Base-by-base conservation (phyloP, 306 rosid species). In the Casuarina glauca region DNA sequence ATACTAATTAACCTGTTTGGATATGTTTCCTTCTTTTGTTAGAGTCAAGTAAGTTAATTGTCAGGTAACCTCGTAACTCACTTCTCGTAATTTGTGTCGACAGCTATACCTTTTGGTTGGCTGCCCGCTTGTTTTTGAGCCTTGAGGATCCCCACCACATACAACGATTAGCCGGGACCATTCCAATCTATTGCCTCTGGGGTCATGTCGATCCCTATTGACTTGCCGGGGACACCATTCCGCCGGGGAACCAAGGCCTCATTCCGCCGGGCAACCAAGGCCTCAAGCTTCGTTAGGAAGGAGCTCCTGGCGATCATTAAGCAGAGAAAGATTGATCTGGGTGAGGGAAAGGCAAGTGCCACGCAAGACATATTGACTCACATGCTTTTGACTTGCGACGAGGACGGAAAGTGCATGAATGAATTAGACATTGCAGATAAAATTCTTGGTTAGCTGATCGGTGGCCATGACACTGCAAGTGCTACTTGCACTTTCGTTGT, bases 381-480 rank as follows among this genome's bases (percentile, higher is more conserved):
- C 88, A 95, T 95, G 99, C 76, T 95, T 41, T 61, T 85, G 55
- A 48, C 89, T 0, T 75, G 86, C 55, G 80, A 87, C 49, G 93
- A 92, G 46, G 72, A 72, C 13, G 98, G 96, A 0, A 51, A 16
- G 0, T 79, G 75, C 68, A 85, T 94, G 98, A 81, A 1, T 3
- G 94, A 92, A 46, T 17, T 76, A 4, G 91, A 89, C 42, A 88
- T 92, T 69, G 96, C 97, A 0, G 94, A 94, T 55, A 94, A 94
- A 87, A 94, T 92, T 62, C 90, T 94, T 2, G 98, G 96, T 0
- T 80, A 92, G 36, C 79, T 94, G 83, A 82, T 94, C 39, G 98
- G 97, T 6, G 97, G 98, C 13, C 98, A 94, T 42, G 98, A 94
- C 83, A 92, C 98, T 1, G 91, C 98, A 6, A 92, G 97, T 51